These are phyloP conservation scores for Thielaviopsis euricoi DNA, from an alignment of 2,329 filamentous ascomycete species.

Conservation along the genomic window DNA sequence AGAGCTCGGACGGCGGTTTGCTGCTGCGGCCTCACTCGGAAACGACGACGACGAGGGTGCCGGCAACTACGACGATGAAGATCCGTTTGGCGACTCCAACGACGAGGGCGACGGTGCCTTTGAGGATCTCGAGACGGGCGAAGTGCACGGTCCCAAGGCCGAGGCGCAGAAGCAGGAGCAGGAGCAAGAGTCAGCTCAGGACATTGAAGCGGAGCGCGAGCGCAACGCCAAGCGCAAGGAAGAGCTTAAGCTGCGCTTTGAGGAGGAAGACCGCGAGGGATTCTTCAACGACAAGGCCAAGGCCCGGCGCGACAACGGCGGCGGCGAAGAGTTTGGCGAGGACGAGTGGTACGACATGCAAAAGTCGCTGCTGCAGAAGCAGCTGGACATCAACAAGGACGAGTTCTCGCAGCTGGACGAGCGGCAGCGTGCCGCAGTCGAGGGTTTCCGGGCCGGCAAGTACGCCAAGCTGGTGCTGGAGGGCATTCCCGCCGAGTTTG, in stretches of 20 bases:
- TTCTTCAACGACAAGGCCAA: conserved; percentile 80
- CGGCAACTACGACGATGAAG: conserved; percentile 34
- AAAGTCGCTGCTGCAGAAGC: conserved; percentile 87
- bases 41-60: conserved; percentile 17
- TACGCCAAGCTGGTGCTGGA: conserved; percentile 87
- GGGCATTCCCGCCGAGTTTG: conserved; percentile 80
- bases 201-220: conserved; percentile 73
- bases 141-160: conserved; percentile 30
- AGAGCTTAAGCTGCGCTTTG: conserved; percentile 84
- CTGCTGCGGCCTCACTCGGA: conserved; percentile 37
- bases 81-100: conserved; percentile 35
- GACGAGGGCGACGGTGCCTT: conserved; percentile 68
- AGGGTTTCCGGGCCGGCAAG: conserved; percentile 81
- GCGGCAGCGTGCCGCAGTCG: conserved; percentile 62
- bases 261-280: conserved; percentile 95
- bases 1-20: conserved; percentile 56
- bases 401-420: conserved; percentile 85
- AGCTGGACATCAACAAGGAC: conserved; percentile 88
- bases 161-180: conserved; percentile 18
- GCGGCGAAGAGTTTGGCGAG: conserved; percentile 73
- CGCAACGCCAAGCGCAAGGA: conserved; percentile 86
- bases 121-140: conserved; percentile 69
- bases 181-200: conserved; percentile 27
- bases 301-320: conserved; percentile 51
- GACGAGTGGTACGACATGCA: conserved; percentile 98